Conservation (phyloP, 306 rosid genomes). For the Cicer judaicum region DNA sequence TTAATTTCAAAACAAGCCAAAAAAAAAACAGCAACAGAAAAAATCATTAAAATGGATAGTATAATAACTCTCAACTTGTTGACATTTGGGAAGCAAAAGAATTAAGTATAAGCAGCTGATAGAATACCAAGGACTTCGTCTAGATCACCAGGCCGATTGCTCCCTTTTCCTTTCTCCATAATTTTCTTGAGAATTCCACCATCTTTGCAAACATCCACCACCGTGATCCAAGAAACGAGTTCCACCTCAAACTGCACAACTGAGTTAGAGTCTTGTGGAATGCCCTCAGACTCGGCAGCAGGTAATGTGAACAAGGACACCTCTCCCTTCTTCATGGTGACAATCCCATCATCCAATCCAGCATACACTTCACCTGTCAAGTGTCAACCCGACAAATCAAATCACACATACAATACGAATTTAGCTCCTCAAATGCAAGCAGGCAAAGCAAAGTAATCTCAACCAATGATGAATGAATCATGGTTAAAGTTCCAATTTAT, state of each 20-base stretch:
- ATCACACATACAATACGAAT: not conserved
- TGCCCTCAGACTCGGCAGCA: slow-evolving; percentile 43
- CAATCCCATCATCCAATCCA: slow-evolving; percentile 62
- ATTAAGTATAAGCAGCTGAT: slow-evolving; percentile 5
- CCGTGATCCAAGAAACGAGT: slow-evolving; percentile 67
- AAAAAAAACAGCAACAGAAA: slow-evolving; percentile 20
- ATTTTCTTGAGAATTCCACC: slow-evolving; percentile 74
- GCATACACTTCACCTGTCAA: slow-evolving; percentile 46
- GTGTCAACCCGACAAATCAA: slow-evolving; percentile 44
- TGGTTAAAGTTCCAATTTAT: not conserved
- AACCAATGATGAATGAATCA: not conserved
- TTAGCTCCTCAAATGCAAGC: not conserved
- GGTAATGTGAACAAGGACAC: slow-evolving; percentile 63
- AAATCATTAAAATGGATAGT: slow-evolving; percentile 16
- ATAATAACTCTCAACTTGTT: slow-evolving; percentile 37
- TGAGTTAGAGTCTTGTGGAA: slow-evolving; percentile 47
- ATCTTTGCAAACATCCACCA: slow-evolving; percentile 64
- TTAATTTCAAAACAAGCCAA: slow-evolving; percentile 5
- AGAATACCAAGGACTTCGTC: slow-evolving; percentile 78
- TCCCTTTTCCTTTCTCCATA: slow-evolving; percentile 54
- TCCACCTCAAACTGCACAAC: slow-evolving; percentile 62
- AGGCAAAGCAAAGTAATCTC: not conserved
- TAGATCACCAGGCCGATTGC: slow-evolving; percentile 57
- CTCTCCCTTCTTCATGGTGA: slow-evolving; percentile 72
- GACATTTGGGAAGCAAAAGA: slow-evolving; percentile 25